phyloP scores from a whole-genome alignment of 2,329 filamentous ascomycete genomes.

The Onygenales sp. region DNA sequence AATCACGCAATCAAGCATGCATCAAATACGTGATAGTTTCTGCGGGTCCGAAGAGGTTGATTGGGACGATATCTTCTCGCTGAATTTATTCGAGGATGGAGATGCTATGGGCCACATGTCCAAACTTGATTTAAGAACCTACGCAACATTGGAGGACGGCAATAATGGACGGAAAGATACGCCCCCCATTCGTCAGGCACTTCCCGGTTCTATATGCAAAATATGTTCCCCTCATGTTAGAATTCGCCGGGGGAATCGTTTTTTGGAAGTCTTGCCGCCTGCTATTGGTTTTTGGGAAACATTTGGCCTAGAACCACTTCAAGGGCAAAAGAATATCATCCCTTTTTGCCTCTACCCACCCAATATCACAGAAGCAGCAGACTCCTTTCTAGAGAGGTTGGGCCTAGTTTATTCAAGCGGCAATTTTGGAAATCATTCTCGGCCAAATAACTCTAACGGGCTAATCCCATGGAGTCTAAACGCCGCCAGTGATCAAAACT shows the following conservation, averaged over 20 bases:
- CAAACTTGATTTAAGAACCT: slow-evolving; percentile 28
- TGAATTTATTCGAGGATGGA: slow-evolving; percentile 21
- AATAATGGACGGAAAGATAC: slow-evolving; percentile 18
- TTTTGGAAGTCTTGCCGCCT: slow-evolving; percentile 47
- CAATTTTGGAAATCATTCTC: slow-evolving; percentile 44
- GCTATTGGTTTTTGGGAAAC: slow-evolving; percentile 53
- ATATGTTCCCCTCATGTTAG: slow-evolving; percentile 45
- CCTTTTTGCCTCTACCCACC: slow-evolving; percentile 49
- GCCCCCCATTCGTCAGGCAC: not conserved
- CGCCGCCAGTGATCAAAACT: slow-evolving; percentile 18
- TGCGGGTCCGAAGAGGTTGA: not conserved
- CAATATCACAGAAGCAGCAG: slow-evolving; percentile 36
- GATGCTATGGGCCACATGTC: slow-evolving; percentile 20
- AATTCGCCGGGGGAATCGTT: slow-evolving; percentile 43
- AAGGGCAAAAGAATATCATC: slow-evolving; percentile 48
- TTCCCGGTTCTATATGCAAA: slow-evolving; percentile 27
- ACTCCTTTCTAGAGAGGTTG: slow-evolving; percentile 44
- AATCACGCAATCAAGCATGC: slow-evolving; percentile 35
- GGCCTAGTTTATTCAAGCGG: slow-evolving; percentile 47
- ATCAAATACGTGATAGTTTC: slow-evolving; percentile 22
- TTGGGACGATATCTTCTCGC: slow-evolving; percentile 7
- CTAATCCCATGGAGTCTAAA: slow-evolving; percentile 27
- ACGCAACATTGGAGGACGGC: slow-evolving; percentile 19
- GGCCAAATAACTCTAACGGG: slow-evolving; percentile 34
- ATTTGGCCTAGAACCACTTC: slow-evolving; percentile 47